Evolutionary conservation across 257 asterid species (phyloP).

Genomic region (Nicotiana undulata): DNA sequence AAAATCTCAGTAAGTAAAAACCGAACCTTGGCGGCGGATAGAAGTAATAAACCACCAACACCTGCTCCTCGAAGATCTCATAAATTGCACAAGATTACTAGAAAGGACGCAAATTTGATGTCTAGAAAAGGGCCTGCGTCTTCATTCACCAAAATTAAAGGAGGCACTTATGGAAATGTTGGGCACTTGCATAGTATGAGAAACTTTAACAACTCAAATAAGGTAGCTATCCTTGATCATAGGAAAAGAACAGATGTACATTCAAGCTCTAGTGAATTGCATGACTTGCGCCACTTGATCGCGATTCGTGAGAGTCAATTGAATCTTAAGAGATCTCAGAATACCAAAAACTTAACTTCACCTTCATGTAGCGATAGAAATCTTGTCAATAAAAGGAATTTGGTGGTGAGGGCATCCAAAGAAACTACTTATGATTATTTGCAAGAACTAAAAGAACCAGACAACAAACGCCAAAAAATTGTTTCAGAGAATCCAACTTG

Average conservation of each 20-base stretch:
- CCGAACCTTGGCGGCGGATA: constrained; percentile 12
- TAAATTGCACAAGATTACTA: constrained; percentile 10
- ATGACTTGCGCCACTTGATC: constrained; percentile 37
- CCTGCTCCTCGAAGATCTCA: constrained; percentile 20
- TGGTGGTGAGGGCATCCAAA: constrained; percentile 5
- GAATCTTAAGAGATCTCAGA: constrained; percentile 25
- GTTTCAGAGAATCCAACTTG: not conserved
- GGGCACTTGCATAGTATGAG: constrained; percentile 9
- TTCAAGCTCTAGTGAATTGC: constrained; percentile 22
- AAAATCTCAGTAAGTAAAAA: constrained; percentile 8
- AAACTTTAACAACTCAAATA: constrained; percentile 12
- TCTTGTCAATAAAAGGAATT: constrained; percentile 5
- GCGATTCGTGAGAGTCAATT: constrained; percentile 33
- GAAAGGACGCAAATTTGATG: constrained; percentile 10
- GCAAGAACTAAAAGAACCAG: constrained; percentile 17
- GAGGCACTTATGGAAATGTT: constrained; percentile 19
- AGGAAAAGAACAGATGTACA: constrained; percentile 11
- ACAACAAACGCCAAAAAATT: constrained; percentile 32
- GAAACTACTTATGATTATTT: constrained; percentile 13
- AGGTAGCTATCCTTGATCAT: constrained; percentile 13
- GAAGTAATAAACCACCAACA: constrained; percentile 20
- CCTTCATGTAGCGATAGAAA: constrained; percentile 1
- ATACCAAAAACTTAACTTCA: constrained; percentile 13
- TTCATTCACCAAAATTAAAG: constrained; percentile 14
- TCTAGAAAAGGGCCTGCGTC: constrained; percentile 17